phyloP scores from a whole-genome alignment of 768 basidiomycete species.

The Suillus brevipes region DNA sequence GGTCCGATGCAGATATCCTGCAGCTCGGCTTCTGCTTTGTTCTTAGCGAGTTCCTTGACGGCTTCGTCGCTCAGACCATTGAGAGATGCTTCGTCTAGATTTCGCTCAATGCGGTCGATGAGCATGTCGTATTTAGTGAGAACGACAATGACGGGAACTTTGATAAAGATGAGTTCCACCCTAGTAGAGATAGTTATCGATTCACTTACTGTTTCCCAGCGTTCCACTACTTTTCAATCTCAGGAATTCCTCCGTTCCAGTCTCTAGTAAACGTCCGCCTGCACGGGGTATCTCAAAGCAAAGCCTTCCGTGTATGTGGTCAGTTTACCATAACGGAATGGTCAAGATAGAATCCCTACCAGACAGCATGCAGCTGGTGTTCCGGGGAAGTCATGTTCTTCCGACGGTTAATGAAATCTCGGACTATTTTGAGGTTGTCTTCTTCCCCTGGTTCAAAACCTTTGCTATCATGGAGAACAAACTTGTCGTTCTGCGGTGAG shows the following conservation, averaged over 20 bases:
- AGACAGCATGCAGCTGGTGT: constrained; percentile 17
- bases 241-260: not conserved
- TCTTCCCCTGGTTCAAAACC: constrained; percentile 17
- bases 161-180: not conserved
- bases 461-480: constrained; percentile 19
- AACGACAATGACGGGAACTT: constrained; percentile 10
- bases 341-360: constrained; percentile 3
- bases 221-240: not conserved
- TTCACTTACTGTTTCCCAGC: constrained; percentile 6
- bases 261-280: constrained; percentile 3
- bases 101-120: not conserved
- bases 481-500: constrained; percentile 13
- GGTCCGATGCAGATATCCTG: constrained; percentile 3
- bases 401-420: constrained; percentile 13
- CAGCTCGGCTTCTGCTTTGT: not conserved
- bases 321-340: not conserved
- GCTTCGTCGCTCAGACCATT: not conserved
- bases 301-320: not conserved
- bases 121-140: constrained; percentile 10
- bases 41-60: not conserved
- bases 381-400: not conserved
- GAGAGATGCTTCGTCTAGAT: not conserved
- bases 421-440: constrained; percentile 6
- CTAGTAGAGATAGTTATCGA: not conserved
- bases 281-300: constrained; percentile 4